phyloP scores from a whole-genome alignment of 1,284 basidiomycete species.

The Apiotrichum mycotoxinovorans region DNA sequence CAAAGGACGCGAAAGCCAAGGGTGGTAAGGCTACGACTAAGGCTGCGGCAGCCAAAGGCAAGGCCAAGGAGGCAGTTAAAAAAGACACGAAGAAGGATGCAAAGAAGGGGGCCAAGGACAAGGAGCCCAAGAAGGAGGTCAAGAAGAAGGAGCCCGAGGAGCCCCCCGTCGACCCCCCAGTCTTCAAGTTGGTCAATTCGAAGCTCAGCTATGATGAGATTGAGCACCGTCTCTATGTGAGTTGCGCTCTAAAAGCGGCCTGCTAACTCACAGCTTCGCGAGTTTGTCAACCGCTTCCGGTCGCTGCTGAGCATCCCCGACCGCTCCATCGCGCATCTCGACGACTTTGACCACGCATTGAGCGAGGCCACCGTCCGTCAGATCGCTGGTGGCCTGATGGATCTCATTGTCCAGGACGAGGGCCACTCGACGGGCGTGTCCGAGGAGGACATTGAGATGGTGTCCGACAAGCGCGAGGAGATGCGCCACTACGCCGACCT shows the following conservation, averaged over 20 bases:
- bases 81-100: constrained; percentile 12
- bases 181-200: constrained; percentile 34
- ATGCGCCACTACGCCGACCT: constrained; percentile 43
- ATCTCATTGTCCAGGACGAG: constrained; percentile 24
- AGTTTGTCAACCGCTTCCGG: constrained; percentile 40
- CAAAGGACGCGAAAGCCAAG: constrained; percentile 4
- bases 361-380: constrained; percentile 37
- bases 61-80: constrained; percentile 11
- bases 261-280: constrained; percentile 31
- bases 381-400: constrained; percentile 37
- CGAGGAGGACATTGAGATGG: neutral
- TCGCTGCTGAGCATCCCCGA: constrained; percentile 33
- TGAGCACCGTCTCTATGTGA: constrained; percentile 37
- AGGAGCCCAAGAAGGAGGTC: constrained; percentile 15
- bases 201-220: constrained; percentile 28
- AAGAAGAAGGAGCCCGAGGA: constrained; percentile 11
- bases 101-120: constrained; percentile 9
- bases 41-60: neutral
- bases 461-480: constrained; percentile 33
- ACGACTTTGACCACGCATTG: constrained; percentile 44
- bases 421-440: neutral
- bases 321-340: constrained; percentile 32
- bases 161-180: constrained; percentile 24
- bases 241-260: neutral
- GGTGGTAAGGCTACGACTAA: constrained; percentile 14